Conservation (phyloP, 148 eudicot species). For the Chenopodium quinoa region DNA sequence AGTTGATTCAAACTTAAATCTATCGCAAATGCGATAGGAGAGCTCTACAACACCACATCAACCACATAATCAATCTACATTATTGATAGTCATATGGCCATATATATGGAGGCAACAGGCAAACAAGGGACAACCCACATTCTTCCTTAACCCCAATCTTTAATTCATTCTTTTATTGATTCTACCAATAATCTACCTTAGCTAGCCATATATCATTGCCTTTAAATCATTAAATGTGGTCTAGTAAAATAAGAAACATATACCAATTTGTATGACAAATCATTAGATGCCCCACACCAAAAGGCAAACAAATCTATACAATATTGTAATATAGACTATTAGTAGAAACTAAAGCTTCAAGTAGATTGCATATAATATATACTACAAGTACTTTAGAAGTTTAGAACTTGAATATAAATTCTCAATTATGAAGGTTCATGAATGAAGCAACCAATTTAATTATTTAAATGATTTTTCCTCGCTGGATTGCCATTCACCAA, state of each 20-base stretch:
- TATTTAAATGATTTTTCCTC: background rate
- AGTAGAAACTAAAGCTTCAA: slow-evolving; percentile 3
- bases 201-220: background rate
- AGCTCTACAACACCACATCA: background rate
- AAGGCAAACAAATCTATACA: background rate
- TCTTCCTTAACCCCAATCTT: background rate
- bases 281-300: background rate
- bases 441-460: slow-evolving; percentile 14
- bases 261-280: background rate
- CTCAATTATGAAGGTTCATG: slow-evolving; percentile 9
- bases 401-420: background rate
- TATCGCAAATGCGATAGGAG: too few relatives aligned
- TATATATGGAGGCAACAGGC: background rate
- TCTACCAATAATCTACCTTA: background rate
- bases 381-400: background rate
- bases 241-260: background rate
- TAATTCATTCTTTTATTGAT: background rate
- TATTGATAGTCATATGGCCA: background rate
- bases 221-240: background rate
- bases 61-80: background rate
- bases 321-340: background rate
- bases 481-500: slow-evolving; percentile 1
- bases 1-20: too few relatives aligned
- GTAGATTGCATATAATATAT: slow-evolving; percentile 8
- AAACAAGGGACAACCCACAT: background rate